Base-by-base conservation (phyloP, 179 eudicot genomes). In the Beta macrorhiza region DNA sequence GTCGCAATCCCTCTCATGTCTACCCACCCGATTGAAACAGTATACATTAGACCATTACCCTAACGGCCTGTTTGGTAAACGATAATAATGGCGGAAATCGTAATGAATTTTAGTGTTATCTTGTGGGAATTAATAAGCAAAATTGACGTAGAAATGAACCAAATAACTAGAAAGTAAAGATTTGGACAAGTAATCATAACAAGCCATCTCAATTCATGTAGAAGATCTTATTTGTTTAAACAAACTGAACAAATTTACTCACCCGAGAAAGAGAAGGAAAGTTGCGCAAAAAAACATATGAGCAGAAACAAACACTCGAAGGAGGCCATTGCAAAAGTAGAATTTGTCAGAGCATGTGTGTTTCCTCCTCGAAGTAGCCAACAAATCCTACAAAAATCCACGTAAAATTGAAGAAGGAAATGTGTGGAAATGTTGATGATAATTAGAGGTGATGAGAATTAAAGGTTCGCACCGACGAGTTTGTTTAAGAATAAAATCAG, bases 231-330 rank as follows among this genome's bases (percentile, higher is more conserved):
- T 15, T 44, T 7, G 16, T 47, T 71, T 5, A 71, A 71, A 56
- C 53, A 69, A 42, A 42, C 6, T 6, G 22, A 69, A 20, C 22
- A 37, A 69, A 44, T 22, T 2, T 0, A 71, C 37, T 71, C 32
- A 71, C 74, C 74, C 9, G 74, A 71, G 15, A 71, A 71, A 71
- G 74, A 71, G 57, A 71, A 51, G 57, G 57, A 49, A 45, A 71
- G 25, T 5, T 49, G 74, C 8, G 57, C 55, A 9, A 71, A 32
- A n/a, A 47, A 71, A 11, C 55, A 49, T 71, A 71, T 19, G 57
- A 71, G 16, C 55, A 71, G 57, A n/a, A 9, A 71, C 74, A 10
- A 71, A 47, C 2, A 71, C 57, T 47, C 49, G 74, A n/a, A 49
- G 74, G 55, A 71, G 9, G 56, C 32, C 74, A 71, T 71, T 47